These are phyloP conservation scores for Talaromyces albobiverticillius DNA, from an alignment of 2,329 filamentous ascomycete species.

Conservation along the genomic window DNA sequence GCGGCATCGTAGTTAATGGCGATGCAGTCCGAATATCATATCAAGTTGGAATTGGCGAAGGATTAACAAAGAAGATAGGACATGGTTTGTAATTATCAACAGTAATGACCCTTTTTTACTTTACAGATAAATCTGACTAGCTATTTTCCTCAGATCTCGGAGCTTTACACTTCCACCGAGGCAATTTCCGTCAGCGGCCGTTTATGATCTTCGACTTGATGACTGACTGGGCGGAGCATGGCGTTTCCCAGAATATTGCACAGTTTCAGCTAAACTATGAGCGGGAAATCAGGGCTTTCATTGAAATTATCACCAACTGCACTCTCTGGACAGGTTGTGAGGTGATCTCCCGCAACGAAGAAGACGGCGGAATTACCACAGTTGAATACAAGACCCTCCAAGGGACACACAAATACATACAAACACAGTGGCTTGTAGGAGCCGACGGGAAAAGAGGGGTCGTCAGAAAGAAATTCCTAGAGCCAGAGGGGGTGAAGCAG, in stretches of 20 bases:
- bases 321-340: too few relatives aligned
- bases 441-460: conserved; percentile 31
- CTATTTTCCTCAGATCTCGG: conserved; percentile 8
- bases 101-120: neutral
- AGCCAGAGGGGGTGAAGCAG: conserved; percentile 25
- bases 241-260: too few relatives aligned
- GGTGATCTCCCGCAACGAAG: too few relatives aligned
- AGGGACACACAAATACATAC: neutral
- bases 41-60: conserved; percentile 26
- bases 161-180: too few relatives aligned
- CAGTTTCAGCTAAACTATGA: too few relatives aligned
- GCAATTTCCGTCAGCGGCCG: neutral
- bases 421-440: conserved; percentile 15
- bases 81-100: conserved; percentile 18
- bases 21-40: conserved; percentile 31
- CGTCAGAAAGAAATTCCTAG: conserved; percentile 29
- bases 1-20: conserved; percentile 33
- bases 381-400: neutral
- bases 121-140: neutral
- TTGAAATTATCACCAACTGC: too few relatives aligned
- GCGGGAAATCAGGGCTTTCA: too few relatives aligned
- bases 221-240: too few relatives aligned
- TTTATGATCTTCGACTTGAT: neutral
- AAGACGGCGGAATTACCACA: neutral
- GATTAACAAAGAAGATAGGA: conserved; percentile 27